Percentiles rank a stretch among this genome's conserved stretches.
Evolutionary conservation across 2,329 filamentous ascomycete genomes (phyloP).

Genomic region (Penicillium sp.): DNA sequence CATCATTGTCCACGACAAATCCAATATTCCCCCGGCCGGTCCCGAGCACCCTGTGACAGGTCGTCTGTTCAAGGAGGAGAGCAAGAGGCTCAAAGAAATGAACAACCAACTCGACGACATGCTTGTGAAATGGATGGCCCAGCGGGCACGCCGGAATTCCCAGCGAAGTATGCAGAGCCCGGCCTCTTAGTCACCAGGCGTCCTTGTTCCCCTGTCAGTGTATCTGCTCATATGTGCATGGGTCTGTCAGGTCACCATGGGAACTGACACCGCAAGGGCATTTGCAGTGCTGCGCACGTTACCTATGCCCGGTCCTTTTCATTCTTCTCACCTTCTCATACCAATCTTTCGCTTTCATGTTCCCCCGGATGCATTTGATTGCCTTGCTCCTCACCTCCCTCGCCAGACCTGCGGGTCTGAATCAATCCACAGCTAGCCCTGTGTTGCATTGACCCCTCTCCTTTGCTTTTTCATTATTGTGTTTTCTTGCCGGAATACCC

Average conservation of each 20-base stretch:
- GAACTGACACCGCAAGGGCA: not conserved
- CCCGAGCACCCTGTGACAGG: slow-evolving; percentile 82
- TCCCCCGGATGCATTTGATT: slow-evolving; percentile 3
- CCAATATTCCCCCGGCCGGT: slow-evolving; percentile 72
- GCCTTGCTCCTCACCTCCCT: slow-evolving; percentile 1
- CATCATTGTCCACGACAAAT: slow-evolving; percentile 89
- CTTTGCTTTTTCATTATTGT: slow-evolving; percentile 10
- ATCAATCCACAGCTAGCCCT: slow-evolving; percentile 12
- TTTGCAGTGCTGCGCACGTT: slow-evolving; percentile 24
- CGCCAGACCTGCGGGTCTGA: slow-evolving; percentile 10
- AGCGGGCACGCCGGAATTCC: slow-evolving; percentile 29
- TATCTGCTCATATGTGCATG: slow-evolving; percentile 15
- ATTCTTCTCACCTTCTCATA: slow-evolving; percentile 12
- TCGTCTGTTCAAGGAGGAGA: slow-evolving; percentile 80
- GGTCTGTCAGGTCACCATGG: slow-evolving; percentile 1
- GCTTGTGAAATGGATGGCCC: slow-evolving; percentile 73
- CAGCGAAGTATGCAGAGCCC: slow-evolving; percentile 20
- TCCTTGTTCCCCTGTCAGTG: slow-evolving; percentile 12
- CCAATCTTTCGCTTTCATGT: slow-evolving; percentile 6
- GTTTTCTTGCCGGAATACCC: slow-evolving; percentile 30
- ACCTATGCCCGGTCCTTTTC: slow-evolving; percentile 10
- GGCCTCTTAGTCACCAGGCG: slow-evolving; percentile 17
- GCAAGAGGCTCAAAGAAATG: slow-evolving; percentile 80
- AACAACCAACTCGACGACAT: slow-evolving; percentile 86
- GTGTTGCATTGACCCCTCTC: slow-evolving; percentile 13